Base-by-base conservation (phyloP, 306 rosid genomes). In the Begonia loranthoides region DNA sequence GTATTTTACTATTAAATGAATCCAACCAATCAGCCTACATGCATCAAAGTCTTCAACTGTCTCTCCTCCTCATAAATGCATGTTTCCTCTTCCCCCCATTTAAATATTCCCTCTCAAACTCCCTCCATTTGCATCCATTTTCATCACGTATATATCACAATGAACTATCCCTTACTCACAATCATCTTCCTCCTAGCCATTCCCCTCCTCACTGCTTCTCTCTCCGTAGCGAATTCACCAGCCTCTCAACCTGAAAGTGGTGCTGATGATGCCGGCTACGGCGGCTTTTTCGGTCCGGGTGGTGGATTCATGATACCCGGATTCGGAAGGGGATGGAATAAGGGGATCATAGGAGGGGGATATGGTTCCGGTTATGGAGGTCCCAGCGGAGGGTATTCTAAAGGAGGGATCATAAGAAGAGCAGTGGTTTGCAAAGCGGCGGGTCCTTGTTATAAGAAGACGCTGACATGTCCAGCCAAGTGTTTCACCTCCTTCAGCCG, bases 401-500 rank as follows among this genome's bases (percentile, higher is more conserved):
- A 45, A 54, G 69, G 73, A 22, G 99, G 99, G 6, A 62, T 70
- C 0, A 43, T 74, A 16, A 82, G 78, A 62, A 65, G 78, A 5
- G 38, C 72, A 5, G 75, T 83, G 52, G 79, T 80, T 14, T 90
- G 99, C 71, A 78, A 67, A 56, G 94, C 76, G 9, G 80, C 36
- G 64, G 96, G 99, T 9, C 96, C 99, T 2, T 90, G 99, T 66
- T 90, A 33, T 65, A 74, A 78, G 56, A 90, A 78, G 73, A 90
- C 76, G 73, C 59, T 90, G 24, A 83, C 79, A 0, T 90, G 99
- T 54, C 99, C 99, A 0, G 83, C 95, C 14, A 83, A 79, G 77
- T 90, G 99, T 58, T 90, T 90, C 88, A 52, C 82, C 52, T 90
- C 99, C 56, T 83, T 45, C 67, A 82, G 82, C 74, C 77, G 68